Conservation (phyloP, 2,329 filamentous ascomycete genomes). For the Didymella segeticola region DNA sequence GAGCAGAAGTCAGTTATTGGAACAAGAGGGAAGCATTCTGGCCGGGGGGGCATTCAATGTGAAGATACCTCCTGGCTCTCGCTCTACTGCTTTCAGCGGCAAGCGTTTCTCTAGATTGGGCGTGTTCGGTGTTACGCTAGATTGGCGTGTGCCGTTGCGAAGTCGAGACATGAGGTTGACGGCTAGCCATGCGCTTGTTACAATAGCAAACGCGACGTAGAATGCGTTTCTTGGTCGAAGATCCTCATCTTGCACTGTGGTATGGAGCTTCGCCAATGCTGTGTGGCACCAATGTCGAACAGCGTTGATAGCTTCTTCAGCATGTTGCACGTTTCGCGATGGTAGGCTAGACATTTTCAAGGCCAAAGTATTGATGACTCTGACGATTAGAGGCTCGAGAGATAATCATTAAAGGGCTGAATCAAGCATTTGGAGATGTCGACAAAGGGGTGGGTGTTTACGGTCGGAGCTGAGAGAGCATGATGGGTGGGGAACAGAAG, state of each 20-base stretch:
- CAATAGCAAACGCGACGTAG: background rate
- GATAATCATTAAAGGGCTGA: background rate
- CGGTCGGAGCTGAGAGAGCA: background rate
- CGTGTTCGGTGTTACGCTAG: slow-evolving; percentile 31
- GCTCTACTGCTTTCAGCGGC: slow-evolving; percentile 43
- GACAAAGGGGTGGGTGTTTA: background rate
- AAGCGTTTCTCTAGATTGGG: slow-evolving; percentile 57
- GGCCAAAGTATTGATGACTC: background rate
- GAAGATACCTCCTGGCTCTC: slow-evolving; percentile 59
- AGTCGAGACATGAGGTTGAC: slow-evolving; percentile 36
- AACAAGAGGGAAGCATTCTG: too few species aligned
- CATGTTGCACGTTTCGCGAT: background rate
- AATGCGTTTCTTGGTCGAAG: background rate
- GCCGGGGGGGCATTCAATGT: too few species aligned
- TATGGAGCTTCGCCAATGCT: background rate
- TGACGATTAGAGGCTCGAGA: background rate
- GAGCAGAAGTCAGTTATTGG: background rate
- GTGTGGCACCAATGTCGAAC: background rate
- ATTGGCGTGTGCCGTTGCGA: slow-evolving; percentile 22
- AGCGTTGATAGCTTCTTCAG: background rate
- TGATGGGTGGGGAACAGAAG: background rate
- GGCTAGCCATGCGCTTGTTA: background rate
- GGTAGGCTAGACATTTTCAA: background rate
- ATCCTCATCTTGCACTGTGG: background rate
- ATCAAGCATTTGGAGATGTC: background rate